phyloP scores from a whole-genome alignment of 495 filamentous ascomycete genomes.

The Staphylotrichum tortipilum region DNA sequence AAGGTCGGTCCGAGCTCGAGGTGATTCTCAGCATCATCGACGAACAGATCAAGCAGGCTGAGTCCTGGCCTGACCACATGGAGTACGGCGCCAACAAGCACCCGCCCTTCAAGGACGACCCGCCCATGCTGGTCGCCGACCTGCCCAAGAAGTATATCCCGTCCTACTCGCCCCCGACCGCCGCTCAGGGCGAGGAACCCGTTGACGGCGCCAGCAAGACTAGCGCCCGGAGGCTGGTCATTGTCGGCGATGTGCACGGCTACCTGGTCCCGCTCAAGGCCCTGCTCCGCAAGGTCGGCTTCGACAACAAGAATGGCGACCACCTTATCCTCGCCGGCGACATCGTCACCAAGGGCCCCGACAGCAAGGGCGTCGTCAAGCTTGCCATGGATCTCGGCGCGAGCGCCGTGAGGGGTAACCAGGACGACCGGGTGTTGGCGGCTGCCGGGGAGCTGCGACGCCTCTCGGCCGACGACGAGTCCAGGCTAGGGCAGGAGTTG shows the following conservation, averaged over 20 bases:
- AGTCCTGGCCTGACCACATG: slow-evolving; percentile 10
- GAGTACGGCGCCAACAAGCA: slow-evolving; percentile 20
- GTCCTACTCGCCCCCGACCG: background rate
- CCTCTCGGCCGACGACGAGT: slow-evolving; percentile 1
- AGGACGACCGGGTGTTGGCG: slow-evolving; percentile 71
- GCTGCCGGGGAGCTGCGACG: slow-evolving; percentile 5
- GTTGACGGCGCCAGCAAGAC: background rate
- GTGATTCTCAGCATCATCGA: background rate
- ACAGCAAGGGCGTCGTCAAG: slow-evolving; percentile 70
- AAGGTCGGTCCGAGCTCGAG: background rate
- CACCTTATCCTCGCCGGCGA: slow-evolving; percentile 80
- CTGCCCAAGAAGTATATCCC: slow-evolving; percentile 32
- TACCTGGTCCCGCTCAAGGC: slow-evolving; percentile 56
- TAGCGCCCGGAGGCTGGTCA: slow-evolving; percentile 42
- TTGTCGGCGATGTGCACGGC: slow-evolving; percentile 90
- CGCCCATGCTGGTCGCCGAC: slow-evolving; percentile 22
- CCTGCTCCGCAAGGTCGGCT: slow-evolving; percentile 61
- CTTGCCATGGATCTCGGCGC: slow-evolving; percentile 60
- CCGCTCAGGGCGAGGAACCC: background rate
- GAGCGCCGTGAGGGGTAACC: slow-evolving; percentile 81
- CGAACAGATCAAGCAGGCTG: background rate
- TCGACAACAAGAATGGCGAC: slow-evolving; percentile 49
- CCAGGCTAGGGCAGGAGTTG: slow-evolving; percentile 3
- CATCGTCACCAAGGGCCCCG: slow-evolving; percentile 80
- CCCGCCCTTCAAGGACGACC: slow-evolving; percentile 23